Base-by-base conservation (phyloP, 139 green algal species). In the Micromonas commoda region DNA sequence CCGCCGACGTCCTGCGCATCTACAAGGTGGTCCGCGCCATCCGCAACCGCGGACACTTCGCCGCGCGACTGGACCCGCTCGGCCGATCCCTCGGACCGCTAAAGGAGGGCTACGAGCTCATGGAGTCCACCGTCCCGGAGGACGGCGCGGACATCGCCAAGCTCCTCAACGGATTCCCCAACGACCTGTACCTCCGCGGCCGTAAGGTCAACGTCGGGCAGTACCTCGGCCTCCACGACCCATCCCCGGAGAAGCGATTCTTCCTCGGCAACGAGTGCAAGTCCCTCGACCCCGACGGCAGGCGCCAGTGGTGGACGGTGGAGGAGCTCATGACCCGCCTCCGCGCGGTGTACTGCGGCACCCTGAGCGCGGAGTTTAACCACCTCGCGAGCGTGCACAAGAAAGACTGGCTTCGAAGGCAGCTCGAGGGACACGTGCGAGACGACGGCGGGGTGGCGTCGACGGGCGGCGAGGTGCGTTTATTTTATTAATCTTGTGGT, bases 21-120 rank as follows among this genome's bases (percentile, higher is more conserved):
- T 57, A 23, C 45, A 57, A 57, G n/a, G 3, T 78, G 21, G 72
- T 63, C 52, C 54, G 57, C 3, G 72, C 72, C 39, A 34, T 78
- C 23, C 72, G 72, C 23, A 54, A 32, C 21, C 72, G 72, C 31
- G 72, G 72, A 20, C 72, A 78, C 53, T 31, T 78, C 31, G 38
- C 34, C 32, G 72, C 72, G 53, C 51, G n/a, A 16, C 31, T 78
- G 2, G 72, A 78, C 13, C 72, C 72, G 33, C 72, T 78, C 54
- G 72, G 72, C 13, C 53, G 72, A 31, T 57, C n/a, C 4, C 53
- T 78, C 23, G 72, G 72, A 1, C 72, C 53, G 26, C 24, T 78
- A 3, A 38, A 6, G 13, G 24, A 45, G 23, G 72, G 53, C 51
- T 70, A 45, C 72, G 72, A 78, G 29, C 34, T 52, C 1, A 68